These are phyloP conservation scores for Knufia petricola DNA, from an alignment of 2,329 filamentous ascomycete species.

Conservation along the genomic window DNA sequence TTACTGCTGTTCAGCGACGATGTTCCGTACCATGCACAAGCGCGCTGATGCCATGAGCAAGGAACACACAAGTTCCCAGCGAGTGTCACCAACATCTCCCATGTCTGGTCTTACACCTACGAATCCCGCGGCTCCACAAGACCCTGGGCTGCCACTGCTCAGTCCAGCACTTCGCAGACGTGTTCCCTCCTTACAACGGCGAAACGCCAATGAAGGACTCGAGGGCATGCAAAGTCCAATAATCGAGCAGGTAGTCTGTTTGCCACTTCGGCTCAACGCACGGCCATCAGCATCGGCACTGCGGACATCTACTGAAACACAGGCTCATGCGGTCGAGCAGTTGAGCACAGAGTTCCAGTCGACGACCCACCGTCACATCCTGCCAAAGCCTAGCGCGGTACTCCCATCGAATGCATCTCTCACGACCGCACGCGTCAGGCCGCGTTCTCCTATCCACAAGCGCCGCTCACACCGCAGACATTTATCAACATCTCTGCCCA, in stretches of 20 bases:
- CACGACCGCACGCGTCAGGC: not conserved
- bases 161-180: not conserved
- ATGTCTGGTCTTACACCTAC: not conserved
- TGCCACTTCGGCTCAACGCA: conserved; percentile 16
- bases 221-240: not conserved
- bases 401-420: not conserved
- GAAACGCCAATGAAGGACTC: conserved; percentile 2
- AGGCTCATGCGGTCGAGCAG: not conserved
- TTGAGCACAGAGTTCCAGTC: not conserved
- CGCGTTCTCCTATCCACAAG: conserved; percentile 16
- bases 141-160: not conserved
- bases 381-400: conserved; percentile 5
- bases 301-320: not conserved
- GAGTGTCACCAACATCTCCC: not conserved
- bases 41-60: not conserved
- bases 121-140: not conserved
- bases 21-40: not conserved
- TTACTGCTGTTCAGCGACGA: not conserved
- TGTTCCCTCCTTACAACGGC: not conserved
- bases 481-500: conserved; percentile 5
- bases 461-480: conserved; percentile 1
- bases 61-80: not conserved
- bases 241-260: conserved; percentile 10
- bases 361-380: not conserved
- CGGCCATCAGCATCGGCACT: not conserved